These are phyloP conservation scores for Suhomyces sp. DNA, from an alignment of 805 yeast genomes.

Conservation along the genomic window DNA sequence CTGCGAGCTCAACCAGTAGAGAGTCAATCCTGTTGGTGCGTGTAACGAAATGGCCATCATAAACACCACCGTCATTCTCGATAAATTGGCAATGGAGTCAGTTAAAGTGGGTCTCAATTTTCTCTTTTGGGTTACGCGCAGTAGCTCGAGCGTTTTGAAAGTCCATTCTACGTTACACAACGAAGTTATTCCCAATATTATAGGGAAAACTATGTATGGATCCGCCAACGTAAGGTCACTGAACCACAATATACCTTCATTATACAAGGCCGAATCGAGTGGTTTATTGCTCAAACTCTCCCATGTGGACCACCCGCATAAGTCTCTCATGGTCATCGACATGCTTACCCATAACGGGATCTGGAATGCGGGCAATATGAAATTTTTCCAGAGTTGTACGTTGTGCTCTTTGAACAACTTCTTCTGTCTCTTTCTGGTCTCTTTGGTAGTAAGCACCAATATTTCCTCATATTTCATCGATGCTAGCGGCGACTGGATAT, in stretches of 20 bases:
- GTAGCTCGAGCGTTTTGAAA: conserved; percentile 55
- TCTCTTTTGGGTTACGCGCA: conserved; percentile 42
- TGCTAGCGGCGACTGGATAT: conserved; percentile 30
- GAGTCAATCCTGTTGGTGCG: conserved; percentile 75
- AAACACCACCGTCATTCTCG: conserved; percentile 73
- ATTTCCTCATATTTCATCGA: conserved; percentile 75
- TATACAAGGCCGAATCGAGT: conserved; percentile 47
- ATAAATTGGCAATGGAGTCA: conserved; percentile 63
- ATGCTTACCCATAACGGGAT: conserved; percentile 84
- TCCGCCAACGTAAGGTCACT: conserved; percentile 58
- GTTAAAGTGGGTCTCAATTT: conserved; percentile 53
- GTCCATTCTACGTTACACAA: conserved; percentile 83
- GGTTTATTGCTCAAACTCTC: conserved; percentile 42
- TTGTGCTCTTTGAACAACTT: conserved; percentile 59
- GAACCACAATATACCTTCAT: conserved; percentile 62
- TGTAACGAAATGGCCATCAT: conserved; percentile 83
- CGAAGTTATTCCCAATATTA: conserved; percentile 66
- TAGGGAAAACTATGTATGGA: conserved; percentile 63
- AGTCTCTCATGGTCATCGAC: conserved; percentile 68
- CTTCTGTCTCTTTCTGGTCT: conserved; percentile 72
- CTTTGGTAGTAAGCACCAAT: conserved; percentile 68
- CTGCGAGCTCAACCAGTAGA: conserved; percentile 93
- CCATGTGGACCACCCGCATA: conserved; percentile 66
- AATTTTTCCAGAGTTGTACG: conserved; percentile 80
- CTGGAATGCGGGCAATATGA: conserved; percentile 73